Conservation (phyloP, 2,329 filamentous ascomycete species). For the Alternaria brassicae region DNA sequence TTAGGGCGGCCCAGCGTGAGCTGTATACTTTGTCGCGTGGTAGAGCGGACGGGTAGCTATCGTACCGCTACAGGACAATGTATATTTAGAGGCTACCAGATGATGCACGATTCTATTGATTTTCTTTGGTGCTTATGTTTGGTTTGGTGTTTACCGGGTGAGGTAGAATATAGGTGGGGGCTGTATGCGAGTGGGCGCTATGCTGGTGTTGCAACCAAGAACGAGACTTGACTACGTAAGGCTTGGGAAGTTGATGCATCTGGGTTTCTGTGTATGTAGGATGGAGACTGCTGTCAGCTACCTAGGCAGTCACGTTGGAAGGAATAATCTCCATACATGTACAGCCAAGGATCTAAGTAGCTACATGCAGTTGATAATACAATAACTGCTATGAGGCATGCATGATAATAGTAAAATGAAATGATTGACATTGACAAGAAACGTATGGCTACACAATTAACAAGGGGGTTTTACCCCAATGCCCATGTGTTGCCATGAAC, state of each 20-base stretch:
- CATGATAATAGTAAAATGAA: neutral
- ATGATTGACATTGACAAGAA: conserved; percentile 24
- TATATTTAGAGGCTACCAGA: conserved; percentile 21
- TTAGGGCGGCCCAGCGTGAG: conserved; percentile 60
- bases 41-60: conserved; percentile 6
- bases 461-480: neutral
- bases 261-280: neutral
- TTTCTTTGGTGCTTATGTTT: conserved; percentile 3
- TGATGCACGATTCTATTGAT: conserved; percentile 1
- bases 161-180: neutral
- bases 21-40: conserved; percentile 16
- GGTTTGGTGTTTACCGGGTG: conserved; percentile 4
- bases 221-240: neutral
- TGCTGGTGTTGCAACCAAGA: conserved; percentile 1
- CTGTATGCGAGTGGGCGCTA: conserved; percentile 6
- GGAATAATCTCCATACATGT: neutral
- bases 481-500: conserved; percentile 4
- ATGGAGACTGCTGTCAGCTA: neutral
- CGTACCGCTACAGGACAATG: conserved; percentile 11
- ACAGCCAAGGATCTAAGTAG: neutral
- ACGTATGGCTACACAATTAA: conserved; percentile 27
- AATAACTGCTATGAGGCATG: neutral
- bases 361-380: neutral
- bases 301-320: neutral
- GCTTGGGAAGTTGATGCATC: neutral